Evolutionary conservation across 768 basidiomycete genomes (phyloP).

Genomic region (Gloeopeniophorella convolvens): DNA sequence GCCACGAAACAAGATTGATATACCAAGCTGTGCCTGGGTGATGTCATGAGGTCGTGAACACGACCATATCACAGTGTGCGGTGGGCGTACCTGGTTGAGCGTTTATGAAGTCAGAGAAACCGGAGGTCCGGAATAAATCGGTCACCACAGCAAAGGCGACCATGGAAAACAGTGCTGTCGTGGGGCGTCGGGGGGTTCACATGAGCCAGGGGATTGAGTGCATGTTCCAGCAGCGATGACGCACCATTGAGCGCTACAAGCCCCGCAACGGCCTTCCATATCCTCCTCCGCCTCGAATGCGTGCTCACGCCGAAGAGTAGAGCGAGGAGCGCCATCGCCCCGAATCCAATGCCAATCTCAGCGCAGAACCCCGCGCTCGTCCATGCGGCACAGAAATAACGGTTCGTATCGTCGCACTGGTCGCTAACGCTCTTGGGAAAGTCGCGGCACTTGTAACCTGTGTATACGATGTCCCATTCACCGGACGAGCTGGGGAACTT

Average conservation of each 20-base stretch:
- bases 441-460: constrained; percentile 52
- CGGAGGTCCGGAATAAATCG: constrained; percentile 43
- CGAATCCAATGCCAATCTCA: constrained; percentile 62
- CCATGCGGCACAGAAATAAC: constrained; percentile 60
- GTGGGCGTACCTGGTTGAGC: constrained; percentile 60
- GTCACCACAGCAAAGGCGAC: constrained; percentile 59
- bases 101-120: constrained; percentile 45
- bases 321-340: constrained; percentile 47
- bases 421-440: constrained; percentile 54
- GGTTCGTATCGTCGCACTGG: constrained; percentile 46
- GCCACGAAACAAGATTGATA: constrained; percentile 57
- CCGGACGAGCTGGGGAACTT: constrained; percentile 40
- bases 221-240: constrained; percentile 9
- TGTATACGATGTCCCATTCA: constrained; percentile 42
- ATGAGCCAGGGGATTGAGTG: not conserved
- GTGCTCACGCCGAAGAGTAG: constrained; percentile 67
- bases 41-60: too few species aligned
- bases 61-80: too few species aligned
- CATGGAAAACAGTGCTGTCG: constrained; percentile 51
- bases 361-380: constrained; percentile 60
- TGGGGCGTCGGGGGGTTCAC: not conserved
- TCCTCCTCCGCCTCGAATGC: constrained; percentile 62
- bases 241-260: constrained; percentile 57
- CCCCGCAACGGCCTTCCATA: constrained; percentile 69
- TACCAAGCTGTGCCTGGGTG: constrained; percentile 60